Conservation (phyloP, 371 early-diverging fungal genomes). For the Mucor lusitanicus region DNA sequence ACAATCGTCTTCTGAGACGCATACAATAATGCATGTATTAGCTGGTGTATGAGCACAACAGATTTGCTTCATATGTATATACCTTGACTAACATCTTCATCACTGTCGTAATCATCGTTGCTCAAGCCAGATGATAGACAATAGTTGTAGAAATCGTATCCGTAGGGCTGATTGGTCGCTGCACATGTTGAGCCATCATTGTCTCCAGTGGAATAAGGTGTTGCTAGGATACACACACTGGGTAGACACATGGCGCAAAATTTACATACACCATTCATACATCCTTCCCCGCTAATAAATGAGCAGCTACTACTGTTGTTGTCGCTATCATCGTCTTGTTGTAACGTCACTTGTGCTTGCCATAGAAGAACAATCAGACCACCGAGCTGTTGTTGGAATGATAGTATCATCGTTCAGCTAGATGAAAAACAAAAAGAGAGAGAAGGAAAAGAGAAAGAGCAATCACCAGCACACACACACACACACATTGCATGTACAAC, state of each 20-base stretch:
- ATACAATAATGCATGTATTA: background rate
- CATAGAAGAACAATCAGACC: background rate
- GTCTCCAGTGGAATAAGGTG: constrained; percentile 19
- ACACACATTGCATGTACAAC: background rate
- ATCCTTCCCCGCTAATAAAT: constrained; percentile 13
- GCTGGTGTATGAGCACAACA: background rate
- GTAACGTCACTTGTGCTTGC: background rate
- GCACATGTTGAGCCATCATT: constrained; percentile 19
- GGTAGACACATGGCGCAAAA: constrained; percentile 46
- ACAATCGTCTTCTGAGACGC: constrained; percentile 32
- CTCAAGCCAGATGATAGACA: constrained; percentile 35
- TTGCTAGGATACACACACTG: constrained; percentile 30
- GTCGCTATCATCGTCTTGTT: background rate
- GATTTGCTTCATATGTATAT: background rate
- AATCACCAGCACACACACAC: background rate
- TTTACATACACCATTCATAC: constrained; percentile 36
- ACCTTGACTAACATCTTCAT: constrained; percentile 5
- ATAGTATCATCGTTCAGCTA: background rate
- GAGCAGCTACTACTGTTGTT: background rate
- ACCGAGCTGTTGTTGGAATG: background rate
- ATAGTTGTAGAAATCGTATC: constrained; percentile 39
- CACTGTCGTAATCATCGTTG: constrained; percentile 1
- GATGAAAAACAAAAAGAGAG: background rate
- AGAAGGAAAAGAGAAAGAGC: background rate
- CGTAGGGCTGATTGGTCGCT: constrained; percentile 18